Evolutionary conservation across 768 basidiomycete genomes (phyloP).

Genomic region (Cytidiella melzeri): DNA sequence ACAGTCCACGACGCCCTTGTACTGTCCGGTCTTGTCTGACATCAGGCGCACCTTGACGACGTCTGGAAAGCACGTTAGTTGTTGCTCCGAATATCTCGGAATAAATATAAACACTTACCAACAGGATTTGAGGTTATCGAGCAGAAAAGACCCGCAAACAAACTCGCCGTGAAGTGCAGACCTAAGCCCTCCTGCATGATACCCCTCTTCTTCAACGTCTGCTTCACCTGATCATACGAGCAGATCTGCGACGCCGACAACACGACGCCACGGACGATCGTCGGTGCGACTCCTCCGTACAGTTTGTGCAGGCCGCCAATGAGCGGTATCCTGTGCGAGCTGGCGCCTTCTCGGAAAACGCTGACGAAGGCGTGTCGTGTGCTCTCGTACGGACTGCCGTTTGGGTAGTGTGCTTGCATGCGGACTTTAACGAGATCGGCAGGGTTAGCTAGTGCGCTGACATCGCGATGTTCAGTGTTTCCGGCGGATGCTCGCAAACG

Average conservation of each 20-base stretch:
- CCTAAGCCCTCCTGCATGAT: conserved; percentile 30
- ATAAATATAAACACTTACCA: background rate
- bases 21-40: conserved; percentile 30
- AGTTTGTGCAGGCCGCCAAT: conserved; percentile 24
- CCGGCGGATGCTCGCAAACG: background rate
- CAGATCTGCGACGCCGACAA: conserved; percentile 31
- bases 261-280: conserved; percentile 28
- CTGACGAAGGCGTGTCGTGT: conserved; percentile 27
- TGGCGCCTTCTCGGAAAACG: conserved; percentile 26
- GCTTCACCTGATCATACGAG: conserved; percentile 33
- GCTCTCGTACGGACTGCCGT: conserved; percentile 27
- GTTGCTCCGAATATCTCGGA: background rate
- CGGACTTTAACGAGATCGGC: conserved; percentile 32
- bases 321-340: conserved; percentile 3
- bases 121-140: conserved; percentile 33
- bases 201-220: conserved; percentile 24
- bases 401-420: conserved; percentile 32
- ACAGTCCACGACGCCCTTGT: conserved; percentile 25
- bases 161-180: conserved; percentile 27
- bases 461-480: background rate
- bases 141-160: conserved; percentile 30
- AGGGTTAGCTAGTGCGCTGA: conserved; percentile 29
- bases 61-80: too few relatives aligned
- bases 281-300: conserved; percentile 29
- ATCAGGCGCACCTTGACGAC: conserved; percentile 34